These are phyloP conservation scores for Pseudocercospora vitis DNA, from an alignment of 2,329 filamentous ascomycete genomes.

Conservation along the genomic window DNA sequence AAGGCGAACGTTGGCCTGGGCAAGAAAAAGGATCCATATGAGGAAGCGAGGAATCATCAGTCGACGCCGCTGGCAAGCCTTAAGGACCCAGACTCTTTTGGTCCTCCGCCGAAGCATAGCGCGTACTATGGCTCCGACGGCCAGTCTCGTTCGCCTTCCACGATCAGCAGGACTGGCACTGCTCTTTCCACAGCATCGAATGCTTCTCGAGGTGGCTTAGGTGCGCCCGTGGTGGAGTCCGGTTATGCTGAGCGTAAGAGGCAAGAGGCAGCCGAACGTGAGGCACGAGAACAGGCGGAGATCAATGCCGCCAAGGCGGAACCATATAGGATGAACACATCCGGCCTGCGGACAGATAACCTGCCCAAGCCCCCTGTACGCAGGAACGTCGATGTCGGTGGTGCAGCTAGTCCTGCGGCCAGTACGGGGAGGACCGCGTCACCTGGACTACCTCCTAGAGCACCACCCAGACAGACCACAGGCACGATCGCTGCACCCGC, in stretches of 20 bases:
- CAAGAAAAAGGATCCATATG: conserved; percentile 44
- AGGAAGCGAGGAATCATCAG: conserved; percentile 52
- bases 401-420: conserved; percentile 16
- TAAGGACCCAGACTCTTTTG: conserved; percentile 71
- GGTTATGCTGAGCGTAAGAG: conserved; percentile 25
- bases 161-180: conserved; percentile 40
- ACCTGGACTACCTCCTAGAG: conserved; percentile 29
- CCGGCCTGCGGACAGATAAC: conserved; percentile 66
- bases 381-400: conserved; percentile 32
- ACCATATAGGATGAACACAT: conserved; percentile 70
- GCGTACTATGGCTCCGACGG: conserved; percentile 47
- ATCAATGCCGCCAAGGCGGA: conserved; percentile 52
- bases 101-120: conserved; percentile 71
- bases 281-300: conserved; percentile 39
- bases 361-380: conserved; percentile 70
- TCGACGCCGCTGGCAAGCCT: conserved; percentile 67
- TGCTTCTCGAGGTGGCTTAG: conserved; percentile 43
- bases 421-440: conserved; percentile 20
- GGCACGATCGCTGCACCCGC: conserved; percentile 14
- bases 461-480: conserved; percentile 30
- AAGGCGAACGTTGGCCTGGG: conserved; percentile 47
- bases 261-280: conserved; percentile 32
- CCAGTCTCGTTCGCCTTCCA: conserved; percentile 32
- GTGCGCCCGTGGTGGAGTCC: conserved; percentile 44
- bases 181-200: conserved; percentile 11